phyloP scores from a whole-genome alignment of 768 basidiomycete species.

The Mycena epipterygia region DNA sequence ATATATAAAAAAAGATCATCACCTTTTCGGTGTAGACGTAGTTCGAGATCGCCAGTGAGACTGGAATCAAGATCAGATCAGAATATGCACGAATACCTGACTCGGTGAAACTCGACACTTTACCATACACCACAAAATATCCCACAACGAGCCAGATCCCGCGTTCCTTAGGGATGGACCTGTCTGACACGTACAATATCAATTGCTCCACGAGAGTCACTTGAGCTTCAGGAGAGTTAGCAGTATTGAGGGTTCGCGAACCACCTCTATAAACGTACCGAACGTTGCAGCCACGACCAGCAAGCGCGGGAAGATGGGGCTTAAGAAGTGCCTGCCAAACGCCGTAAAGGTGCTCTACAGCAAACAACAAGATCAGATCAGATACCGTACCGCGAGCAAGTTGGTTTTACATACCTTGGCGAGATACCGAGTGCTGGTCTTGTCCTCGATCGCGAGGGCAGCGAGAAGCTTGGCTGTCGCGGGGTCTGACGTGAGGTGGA shows the following conservation, averaged over 20 bases:
- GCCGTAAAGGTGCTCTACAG: slow-evolving; percentile 17
- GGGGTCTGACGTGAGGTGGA: slow-evolving; percentile 14
- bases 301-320: no score
- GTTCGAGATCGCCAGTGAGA: no score
- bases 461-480: slow-evolving; percentile 24
- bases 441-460: slow-evolving; percentile 19
- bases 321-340: slow-evolving; percentile 1
- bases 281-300: slow-evolving; percentile 4
- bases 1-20: no score
- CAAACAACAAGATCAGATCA: no score
- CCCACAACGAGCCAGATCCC: slow-evolving; percentile 8
- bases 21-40: no score
- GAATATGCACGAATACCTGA: no score
- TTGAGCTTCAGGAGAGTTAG: slow-evolving; percentile 8
- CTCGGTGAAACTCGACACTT: no score
- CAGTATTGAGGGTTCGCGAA: not conserved
- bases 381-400: not conserved
- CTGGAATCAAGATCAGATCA: no score
- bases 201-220: slow-evolving; percentile 21
- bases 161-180: slow-evolving; percentile 16
- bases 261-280: not conserved
- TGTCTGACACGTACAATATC: slow-evolving; percentile 20
- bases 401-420: not conserved
- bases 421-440: slow-evolving; percentile 4
- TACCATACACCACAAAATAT: slow-evolving; percentile 19